A percentile compares a stretch with the other conserved stretches of the same genome.
These are phyloP conservation scores for Cladosporium sp. DNA, from an alignment of 2,329 filamentous ascomycete genomes.

Conservation along the genomic window DNA sequence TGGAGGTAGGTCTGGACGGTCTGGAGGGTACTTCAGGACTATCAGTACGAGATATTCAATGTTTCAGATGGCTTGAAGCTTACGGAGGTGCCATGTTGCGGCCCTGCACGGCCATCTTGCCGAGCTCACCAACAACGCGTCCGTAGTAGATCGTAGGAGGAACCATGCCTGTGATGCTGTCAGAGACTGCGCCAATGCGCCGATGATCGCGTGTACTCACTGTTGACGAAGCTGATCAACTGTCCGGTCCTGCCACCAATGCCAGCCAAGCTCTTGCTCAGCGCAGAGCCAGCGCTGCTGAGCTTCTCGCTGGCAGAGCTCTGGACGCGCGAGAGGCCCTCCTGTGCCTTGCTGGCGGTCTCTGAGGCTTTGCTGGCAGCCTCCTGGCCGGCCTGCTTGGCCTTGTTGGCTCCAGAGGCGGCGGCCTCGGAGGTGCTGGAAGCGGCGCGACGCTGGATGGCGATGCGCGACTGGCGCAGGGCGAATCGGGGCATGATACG, in stretches of 20 bases:
- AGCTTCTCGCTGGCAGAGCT: constrained; percentile 79
- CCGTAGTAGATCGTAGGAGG: constrained; percentile 90
- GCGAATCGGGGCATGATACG: constrained; percentile 49
- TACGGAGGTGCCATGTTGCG: constrained; percentile 96
- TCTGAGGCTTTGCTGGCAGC: constrained; percentile 60
- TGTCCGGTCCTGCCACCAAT: constrained; percentile 82
- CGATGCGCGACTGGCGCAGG: constrained; percentile 47
- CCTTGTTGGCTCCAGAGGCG: constrained; percentile 41
- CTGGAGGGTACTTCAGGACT: constrained; percentile 63
- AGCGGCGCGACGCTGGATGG: constrained; percentile 51
- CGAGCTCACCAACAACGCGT: constrained; percentile 82
- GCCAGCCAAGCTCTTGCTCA: constrained; percentile 68
- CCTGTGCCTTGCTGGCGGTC: constrained; percentile 65
- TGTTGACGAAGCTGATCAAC: constrained; percentile 78
- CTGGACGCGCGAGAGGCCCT: constrained; percentile 80
- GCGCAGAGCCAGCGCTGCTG: constrained; percentile 68
- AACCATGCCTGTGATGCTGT: constrained; percentile 66
- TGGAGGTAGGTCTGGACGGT: constrained; percentile 88
- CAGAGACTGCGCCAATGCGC: neutral
- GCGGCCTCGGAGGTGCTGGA: constrained; percentile 52
- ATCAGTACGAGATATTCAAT: constrained; percentile 23
- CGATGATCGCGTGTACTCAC: constrained; percentile 57
- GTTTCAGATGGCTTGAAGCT: constrained; percentile 46
- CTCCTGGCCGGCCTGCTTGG: constrained; percentile 48
- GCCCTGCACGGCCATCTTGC: constrained; percentile 81